phyloP scores from a whole-genome alignment of 768 basidiomycete genomes.

The Udeniomyces megalosporus region DNA sequence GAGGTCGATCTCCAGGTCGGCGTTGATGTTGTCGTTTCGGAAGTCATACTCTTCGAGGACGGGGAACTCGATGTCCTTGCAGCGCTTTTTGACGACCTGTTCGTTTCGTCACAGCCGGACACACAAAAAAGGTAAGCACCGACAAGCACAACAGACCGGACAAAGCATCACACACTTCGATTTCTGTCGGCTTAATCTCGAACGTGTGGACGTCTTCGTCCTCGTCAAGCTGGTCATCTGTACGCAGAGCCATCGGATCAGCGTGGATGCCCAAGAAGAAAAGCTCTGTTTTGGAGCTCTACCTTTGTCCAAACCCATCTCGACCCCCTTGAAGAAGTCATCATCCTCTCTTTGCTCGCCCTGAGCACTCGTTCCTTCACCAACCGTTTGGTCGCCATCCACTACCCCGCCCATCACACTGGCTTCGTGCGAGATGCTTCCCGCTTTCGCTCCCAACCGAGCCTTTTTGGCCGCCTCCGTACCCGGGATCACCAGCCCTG shows the following conservation, averaged over 20 bases:
- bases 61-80: conserved; percentile 90
- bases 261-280: neutral
- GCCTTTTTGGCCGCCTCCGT: conserved; percentile 41
- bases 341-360: conserved; percentile 11
- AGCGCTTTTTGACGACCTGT: conserved; percentile 87
- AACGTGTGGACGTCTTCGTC: conserved; percentile 97
- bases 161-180: conserved; percentile 50
- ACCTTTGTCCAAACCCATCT: conserved; percentile 11
- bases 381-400: neutral
- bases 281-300: neutral
- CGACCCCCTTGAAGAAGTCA: conserved; percentile 16
- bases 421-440: neutral
- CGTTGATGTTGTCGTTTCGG: conserved; percentile 86
- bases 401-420: neutral
- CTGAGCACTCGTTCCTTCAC: conserved; percentile 37
- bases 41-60: conserved; percentile 99
- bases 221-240: conserved; percentile 85
- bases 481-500: conserved; percentile 72
- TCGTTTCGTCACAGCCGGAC: no score
- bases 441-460: conserved; percentile 32
- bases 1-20: conserved; percentile 93
- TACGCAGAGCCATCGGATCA: no score
- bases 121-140: no score
- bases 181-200: conserved; percentile 82
- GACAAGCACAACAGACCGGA: no score